Conservation (phyloP, 2,329 filamentous ascomycete species). For the Fusarium irregulare region DNA sequence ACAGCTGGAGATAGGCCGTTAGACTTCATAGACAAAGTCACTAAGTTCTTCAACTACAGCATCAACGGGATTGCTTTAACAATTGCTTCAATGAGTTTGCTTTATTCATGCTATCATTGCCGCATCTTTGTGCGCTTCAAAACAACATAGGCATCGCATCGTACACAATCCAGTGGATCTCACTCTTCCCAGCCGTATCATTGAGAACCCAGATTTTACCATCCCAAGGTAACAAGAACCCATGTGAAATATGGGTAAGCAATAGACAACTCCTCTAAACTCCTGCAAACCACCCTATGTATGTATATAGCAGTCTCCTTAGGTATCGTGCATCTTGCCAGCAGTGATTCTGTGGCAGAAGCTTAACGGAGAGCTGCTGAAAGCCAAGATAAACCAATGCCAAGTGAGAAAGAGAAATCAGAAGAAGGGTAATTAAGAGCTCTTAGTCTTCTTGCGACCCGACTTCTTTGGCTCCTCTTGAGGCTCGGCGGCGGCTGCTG, state of each 20-base stretch:
- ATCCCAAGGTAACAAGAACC: constrained; percentile 23
- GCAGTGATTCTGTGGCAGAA: constrained; percentile 8
- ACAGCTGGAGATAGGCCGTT: background rate
- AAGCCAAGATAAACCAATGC: constrained; percentile 20
- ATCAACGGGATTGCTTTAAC: background rate
- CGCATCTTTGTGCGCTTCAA: constrained; percentile 42
- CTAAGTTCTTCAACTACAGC: background rate
- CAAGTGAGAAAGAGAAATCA: constrained; percentile 35
- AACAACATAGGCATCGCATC: constrained; percentile 41
- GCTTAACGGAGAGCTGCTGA: constrained; percentile 35
- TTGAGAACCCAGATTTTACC: constrained; percentile 25
- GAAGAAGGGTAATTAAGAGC: constrained; percentile 46
- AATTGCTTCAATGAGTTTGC: background rate
- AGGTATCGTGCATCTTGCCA: constrained; percentile 44
- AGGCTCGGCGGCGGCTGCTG: constrained; percentile 61
- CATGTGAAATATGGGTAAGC: constrained; percentile 30
- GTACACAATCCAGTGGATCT: constrained; percentile 33
- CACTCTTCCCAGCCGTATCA: constrained; percentile 23
- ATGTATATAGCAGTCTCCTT: constrained; percentile 34
- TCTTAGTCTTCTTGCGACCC: constrained; percentile 68
- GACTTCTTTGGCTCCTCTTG: constrained; percentile 71
- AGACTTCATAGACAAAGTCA: background rate
- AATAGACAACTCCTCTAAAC: constrained; percentile 34
- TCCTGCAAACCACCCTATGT: constrained; percentile 39
- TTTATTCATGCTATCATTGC: constrained; percentile 46